Conservation (phyloP, 306 rosid genomes). For the Rubus idaeus region DNA sequence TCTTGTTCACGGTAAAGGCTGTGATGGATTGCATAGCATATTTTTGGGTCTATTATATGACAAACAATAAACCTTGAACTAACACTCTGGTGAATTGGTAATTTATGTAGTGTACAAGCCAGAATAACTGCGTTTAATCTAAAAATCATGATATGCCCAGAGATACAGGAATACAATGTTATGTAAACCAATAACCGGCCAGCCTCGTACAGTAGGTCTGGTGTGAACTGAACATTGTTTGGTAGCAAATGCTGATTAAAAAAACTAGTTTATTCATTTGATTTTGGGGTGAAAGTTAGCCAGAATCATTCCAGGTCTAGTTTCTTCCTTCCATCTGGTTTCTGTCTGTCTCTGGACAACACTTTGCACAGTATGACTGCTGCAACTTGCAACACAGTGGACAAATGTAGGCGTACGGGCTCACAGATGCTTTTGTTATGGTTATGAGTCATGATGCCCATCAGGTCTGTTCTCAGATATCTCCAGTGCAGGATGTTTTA, state of each 20-base stretch:
- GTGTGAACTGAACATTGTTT: not conserved
- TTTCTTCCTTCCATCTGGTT: not conserved
- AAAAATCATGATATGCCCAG: not conserved
- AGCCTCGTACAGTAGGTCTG: not conserved
- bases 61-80: not conserved
- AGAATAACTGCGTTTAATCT: not conserved
- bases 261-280: not conserved
- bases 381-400: not conserved
- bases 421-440: not conserved
- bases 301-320: not conserved
- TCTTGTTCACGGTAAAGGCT: not conserved
- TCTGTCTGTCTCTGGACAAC: not conserved
- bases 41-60: no score
- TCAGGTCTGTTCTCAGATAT: not conserved
- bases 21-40: not conserved
- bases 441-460: not conserved
- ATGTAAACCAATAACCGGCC: not conserved
- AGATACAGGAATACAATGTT: not conserved
- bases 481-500: not conserved
- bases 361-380: not conserved
- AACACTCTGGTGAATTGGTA: not conserved
- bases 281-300: not conserved
- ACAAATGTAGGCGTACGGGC: not conserved
- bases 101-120: not conserved
- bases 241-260: not conserved